Evolutionary conservation across 495 filamentous ascomycete species (phyloP).

Genomic region (Annulohypoxylon maeteangense): DNA sequence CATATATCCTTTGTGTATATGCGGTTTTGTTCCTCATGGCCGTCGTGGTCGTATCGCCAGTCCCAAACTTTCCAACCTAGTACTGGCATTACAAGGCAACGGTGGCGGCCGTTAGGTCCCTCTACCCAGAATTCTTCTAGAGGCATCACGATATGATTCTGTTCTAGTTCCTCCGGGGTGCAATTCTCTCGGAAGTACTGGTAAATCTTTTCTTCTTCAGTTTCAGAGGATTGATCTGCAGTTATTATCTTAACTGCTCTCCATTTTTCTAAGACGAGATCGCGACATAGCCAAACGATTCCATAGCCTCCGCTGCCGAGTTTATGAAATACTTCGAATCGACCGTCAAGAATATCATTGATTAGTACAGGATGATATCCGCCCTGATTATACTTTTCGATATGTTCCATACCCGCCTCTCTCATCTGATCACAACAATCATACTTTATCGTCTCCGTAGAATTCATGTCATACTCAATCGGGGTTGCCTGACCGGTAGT

Average conservation of each 20-base stretch:
- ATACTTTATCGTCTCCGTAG: slow-evolving; percentile 19
- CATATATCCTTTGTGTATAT: slow-evolving; percentile 35
- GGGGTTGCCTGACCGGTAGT: no score
- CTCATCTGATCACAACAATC: not conserved
- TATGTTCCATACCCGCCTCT: not conserved
- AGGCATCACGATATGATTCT: slow-evolving; percentile 29
- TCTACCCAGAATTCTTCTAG: slow-evolving; percentile 51
- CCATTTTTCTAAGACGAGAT: slow-evolving; percentile 48
- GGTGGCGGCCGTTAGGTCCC: slow-evolving; percentile 55
- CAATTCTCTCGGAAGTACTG: slow-evolving; percentile 5
- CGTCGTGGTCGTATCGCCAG: not conserved
- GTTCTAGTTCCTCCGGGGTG: not conserved
- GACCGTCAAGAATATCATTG: slow-evolving; percentile 51
- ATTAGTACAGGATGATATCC: slow-evolving; percentile 61
- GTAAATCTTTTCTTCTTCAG: slow-evolving; percentile 21
- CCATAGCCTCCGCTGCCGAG: slow-evolving; percentile 63
- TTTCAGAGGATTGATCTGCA: slow-evolving; percentile 18
- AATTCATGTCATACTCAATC: not conserved
- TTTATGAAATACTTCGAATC: slow-evolving; percentile 64
- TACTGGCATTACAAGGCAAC: slow-evolving; percentile 47
- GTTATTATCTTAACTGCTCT: slow-evolving; percentile 45
- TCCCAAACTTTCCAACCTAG: slow-evolving; percentile 8
- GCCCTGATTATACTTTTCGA: slow-evolving; percentile 47
- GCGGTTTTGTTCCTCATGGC: not conserved
- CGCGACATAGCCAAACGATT: slow-evolving; percentile 66